Conservation (phyloP, 768 basidiomycete species). For the Tephrocybe sp. region DNA sequence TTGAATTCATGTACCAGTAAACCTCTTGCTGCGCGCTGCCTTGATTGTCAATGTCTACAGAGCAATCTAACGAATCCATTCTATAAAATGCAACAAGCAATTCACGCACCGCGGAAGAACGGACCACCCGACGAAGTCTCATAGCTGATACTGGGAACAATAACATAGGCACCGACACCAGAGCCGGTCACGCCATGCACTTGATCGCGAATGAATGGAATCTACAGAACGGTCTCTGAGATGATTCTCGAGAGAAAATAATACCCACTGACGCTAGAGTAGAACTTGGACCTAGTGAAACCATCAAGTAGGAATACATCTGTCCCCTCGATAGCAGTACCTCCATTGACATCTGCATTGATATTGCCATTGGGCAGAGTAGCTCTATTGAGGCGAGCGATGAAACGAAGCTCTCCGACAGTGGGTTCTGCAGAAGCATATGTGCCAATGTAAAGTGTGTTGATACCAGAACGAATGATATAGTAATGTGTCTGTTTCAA, state of each 20-base stretch:
- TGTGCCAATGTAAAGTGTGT: conserved; percentile 48
- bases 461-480: conserved; percentile 41
- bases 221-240: conserved; percentile 20
- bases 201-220: conserved; percentile 51
- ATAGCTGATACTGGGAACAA: conserved; percentile 44
- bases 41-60: conserved; percentile 47
- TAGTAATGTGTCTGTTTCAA: conserved; percentile 42
- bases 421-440: conserved; percentile 44
- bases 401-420: conserved; percentile 49
- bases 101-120: conserved; percentile 42
- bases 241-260: neutral
- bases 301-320: conserved; percentile 46
- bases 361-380: conserved; percentile 39
- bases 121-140: conserved; percentile 49
- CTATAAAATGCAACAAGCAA: neutral
- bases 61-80: neutral
- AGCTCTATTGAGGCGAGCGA: conserved; percentile 44
- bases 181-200: conserved; percentile 49
- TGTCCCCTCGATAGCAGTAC: conserved; percentile 45
- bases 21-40: conserved; percentile 46
- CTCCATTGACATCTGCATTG: conserved; percentile 39
- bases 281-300: conserved; percentile 50
- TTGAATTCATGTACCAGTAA: conserved; percentile 51
- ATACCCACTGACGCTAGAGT: conserved; percentile 36
- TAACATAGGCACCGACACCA: conserved; percentile 45